Percentiles rank a stretch among this genome's conserved stretches.
These are phyloP conservation scores for Ballota nigra DNA, from an alignment of 257 asterid genomes.

Conservation along the genomic window DNA sequence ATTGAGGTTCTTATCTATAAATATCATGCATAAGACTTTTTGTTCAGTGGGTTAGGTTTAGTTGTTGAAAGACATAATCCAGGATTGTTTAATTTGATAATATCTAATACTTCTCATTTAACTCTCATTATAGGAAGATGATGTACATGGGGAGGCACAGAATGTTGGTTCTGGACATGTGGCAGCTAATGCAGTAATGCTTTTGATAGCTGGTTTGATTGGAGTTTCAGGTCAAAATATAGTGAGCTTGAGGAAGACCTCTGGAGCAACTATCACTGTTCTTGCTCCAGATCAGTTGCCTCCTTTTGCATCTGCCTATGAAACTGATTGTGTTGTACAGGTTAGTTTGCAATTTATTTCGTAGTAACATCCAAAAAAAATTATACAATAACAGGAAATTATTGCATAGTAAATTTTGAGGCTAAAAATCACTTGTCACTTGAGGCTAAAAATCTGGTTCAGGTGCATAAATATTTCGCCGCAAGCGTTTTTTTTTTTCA, in stretches of 20 bases:
- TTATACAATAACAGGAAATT: too few relatives aligned
- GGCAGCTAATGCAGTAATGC: conserved; percentile 84
- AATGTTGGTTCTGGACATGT: conserved; percentile 79
- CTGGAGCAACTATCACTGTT: conserved; percentile 82
- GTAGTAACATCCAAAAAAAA: too few relatives aligned
- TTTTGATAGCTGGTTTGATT: conserved; percentile 86
- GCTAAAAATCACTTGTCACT: too few relatives aligned
- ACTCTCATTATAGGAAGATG: conserved; percentile 59
- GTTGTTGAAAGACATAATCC: background rate
- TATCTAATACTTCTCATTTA: background rate
- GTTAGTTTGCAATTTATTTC: too few relatives aligned
- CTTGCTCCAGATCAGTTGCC: conserved; percentile 88
- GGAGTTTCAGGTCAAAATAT: conserved; percentile 94
- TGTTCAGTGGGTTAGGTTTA: conserved; percentile 11
- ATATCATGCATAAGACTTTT: background rate
- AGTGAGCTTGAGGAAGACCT: conserved; percentile 76
- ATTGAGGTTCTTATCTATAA: background rate
- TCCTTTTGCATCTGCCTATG: conserved; percentile 92
- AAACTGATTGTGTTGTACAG: conserved; percentile 95
- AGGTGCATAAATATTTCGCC: conserved; percentile 45
- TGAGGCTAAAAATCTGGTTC: too few relatives aligned
- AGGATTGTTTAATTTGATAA: background rate
- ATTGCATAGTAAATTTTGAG: too few relatives aligned
- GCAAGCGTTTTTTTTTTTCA: conserved; percentile 30
- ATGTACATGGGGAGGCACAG: conserved; percentile 47